Evolutionary conservation across 139 green algal species (phyloP), one percentile per base, ranked within the genome.

Genomic region (Picochlorum sp.): DNA sequence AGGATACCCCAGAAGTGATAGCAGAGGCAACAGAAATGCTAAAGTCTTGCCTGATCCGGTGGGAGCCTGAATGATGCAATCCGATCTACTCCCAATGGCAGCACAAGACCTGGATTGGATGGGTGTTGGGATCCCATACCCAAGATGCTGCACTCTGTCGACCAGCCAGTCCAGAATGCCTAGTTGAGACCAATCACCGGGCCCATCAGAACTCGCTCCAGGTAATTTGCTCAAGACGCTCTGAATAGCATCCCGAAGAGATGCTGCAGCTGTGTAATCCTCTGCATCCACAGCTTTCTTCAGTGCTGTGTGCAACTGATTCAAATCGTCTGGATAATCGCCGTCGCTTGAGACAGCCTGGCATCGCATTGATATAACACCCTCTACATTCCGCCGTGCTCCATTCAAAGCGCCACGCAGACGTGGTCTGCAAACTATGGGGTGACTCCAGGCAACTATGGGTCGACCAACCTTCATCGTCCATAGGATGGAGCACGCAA

Each of bases 41-140:
- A 92, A 75, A 18, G 86, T 93, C 77, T 95, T 95, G 31, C 88
- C 88, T 15, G 68, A 83, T 8, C 88, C 88, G 1, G 88, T 94
- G 37, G 83, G 65, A 10, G 75, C 73, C 18, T 77, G 62, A 15
- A 95, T 74, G 15, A 90, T 62, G 23, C 66, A 73, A 57, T 95
- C 86, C 14, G 60, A 38, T 14, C 81, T 78, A n/a, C 52, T 44
- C 14, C 79, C 51, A 6, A 93, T 66, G 14, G 85, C 80, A 9
- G 67, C 73, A 3, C 72, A 67, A 10, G 83, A 57, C 1, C 83
- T 70, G 4, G 71, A 74, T 73, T 95, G 87, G 11, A 95, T 77
- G 67, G 91, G 83, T 69, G 85, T 95, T 4, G 87, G 83, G 45
- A 88, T 85, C 3, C 66, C 41, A 64, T 75, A 88, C 3, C 86